These are phyloP conservation scores for Areca catechu DNA, from an alignment of 176 grass and related monocot genomes.

Conservation along the genomic window DNA sequence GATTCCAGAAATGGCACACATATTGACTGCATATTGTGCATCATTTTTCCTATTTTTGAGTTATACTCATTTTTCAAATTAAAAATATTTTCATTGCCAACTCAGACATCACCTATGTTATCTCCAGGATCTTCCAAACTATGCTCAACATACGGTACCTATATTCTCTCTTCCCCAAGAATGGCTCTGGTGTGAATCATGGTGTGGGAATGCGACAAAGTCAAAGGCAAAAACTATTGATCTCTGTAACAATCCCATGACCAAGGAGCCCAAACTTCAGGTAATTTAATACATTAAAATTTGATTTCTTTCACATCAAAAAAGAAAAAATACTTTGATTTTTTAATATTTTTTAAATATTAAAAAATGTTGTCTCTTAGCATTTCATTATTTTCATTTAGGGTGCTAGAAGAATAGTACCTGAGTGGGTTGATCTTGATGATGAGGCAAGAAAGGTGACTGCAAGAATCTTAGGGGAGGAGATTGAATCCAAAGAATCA, in stretches of 20 bases:
- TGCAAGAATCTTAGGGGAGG: conserved; percentile 54
- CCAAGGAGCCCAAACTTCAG: conserved; percentile 97
- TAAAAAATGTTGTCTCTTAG: too few relatives aligned
- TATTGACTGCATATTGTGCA: too few relatives aligned
- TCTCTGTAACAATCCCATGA: conserved; percentile 99
- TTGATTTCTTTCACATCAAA: conserved; percentile 5
- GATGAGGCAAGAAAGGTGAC: conserved; percentile 63
- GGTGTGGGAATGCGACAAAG: conserved; percentile 96
- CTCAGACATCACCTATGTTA: neutral
- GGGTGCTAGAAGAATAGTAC: conserved; percentile 94
- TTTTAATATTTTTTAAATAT: neutral
- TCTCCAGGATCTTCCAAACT: conserved; percentile 93
- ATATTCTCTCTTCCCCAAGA: conserved; percentile 99
- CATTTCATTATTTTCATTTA: conserved; percentile 10
- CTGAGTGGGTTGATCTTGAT: conserved; percentile 87
- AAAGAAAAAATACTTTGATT: too few relatives aligned
- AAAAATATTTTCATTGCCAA: too few relatives aligned
- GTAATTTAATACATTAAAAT: conserved; percentile 29
- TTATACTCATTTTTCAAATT: too few relatives aligned
- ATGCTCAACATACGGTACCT: conserved; percentile 92
- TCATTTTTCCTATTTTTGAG: too few relatives aligned
- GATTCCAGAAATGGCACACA: too few relatives aligned
- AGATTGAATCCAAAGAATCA: neutral
- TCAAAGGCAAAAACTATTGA: conserved; percentile 91
- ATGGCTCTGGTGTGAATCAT: conserved; percentile 99